phyloP scores from a whole-genome alignment of 352 stramenopile species.

The Peronospora belbahrii region DNA sequence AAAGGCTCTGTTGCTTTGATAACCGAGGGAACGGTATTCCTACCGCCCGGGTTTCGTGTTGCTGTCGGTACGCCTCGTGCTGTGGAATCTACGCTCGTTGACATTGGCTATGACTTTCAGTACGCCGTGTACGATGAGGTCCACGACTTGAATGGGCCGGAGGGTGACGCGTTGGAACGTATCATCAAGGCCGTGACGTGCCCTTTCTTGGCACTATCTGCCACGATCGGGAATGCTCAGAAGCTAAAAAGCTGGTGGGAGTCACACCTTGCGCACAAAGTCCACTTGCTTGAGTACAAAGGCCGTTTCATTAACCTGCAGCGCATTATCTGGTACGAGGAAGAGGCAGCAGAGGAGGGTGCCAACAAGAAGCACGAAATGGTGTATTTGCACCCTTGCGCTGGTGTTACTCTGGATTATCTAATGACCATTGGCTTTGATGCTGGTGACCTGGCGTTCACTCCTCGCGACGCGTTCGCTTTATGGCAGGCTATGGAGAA shows the following conservation, averaged over 20 bases:
- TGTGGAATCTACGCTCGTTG: conserved; percentile 89
- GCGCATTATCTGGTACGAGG: conserved; percentile 90
- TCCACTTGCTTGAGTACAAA: conserved; percentile 93
- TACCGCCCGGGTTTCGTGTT: conserved; percentile 80
- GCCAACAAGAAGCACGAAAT: conserved; percentile 57
- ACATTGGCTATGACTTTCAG: conserved; percentile 91
- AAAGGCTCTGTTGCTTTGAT: conserved; percentile 94
- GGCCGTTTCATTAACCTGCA: conserved; percentile 98
- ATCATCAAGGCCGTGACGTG: conserved; percentile 94
- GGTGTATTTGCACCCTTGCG: conserved; percentile 72
- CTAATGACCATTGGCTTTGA: conserved; percentile 78
- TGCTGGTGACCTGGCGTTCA: conserved; percentile 88
- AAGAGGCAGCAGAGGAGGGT: conserved; percentile 26
- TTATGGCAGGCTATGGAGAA: conserved; percentile 89
- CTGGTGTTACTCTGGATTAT: conserved; percentile 79
- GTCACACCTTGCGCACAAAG: conserved; percentile 72
- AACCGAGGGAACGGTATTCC: conserved; percentile 86
- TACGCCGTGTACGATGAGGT: conserved; percentile 99
- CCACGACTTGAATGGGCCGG: conserved; percentile 94
- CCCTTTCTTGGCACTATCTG: conserved; percentile 95
- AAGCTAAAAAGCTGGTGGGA: conserved; percentile 94
- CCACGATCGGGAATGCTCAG: conserved; percentile 95
- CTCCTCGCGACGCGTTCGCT: conserved; percentile 93
- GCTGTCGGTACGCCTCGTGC: conserved; percentile 94
- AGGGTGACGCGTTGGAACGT: conserved; percentile 94